Evolutionary conservation across 768 basidiomycete species (phyloP), one percentile per base, ranked within the genome.

Genomic region (Suillus americanus): DNA sequence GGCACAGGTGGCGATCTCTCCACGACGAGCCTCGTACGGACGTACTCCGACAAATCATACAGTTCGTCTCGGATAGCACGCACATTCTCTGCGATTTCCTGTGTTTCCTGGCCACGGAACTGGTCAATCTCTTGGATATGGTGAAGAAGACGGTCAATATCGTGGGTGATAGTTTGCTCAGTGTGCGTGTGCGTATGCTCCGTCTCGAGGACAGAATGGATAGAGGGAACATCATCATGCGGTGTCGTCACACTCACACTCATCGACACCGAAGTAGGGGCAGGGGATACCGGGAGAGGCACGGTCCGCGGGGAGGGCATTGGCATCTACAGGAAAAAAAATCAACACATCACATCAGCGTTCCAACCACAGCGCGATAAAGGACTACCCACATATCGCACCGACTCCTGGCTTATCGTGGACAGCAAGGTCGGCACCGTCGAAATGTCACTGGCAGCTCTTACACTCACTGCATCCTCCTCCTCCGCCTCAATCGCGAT

Each of bases 11-110:
- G 67, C 28, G 65, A 20, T 37, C 67, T 62, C 63, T 71, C 67
- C 59, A 67, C 67, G 40, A 72, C 66, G 40, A 74, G 38, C 72
- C 65, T 80, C 20, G 79, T 81, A 64, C 81, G 85, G 20, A 90
- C 74, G 65, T 81, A 84, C 35, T 85, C 78, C 0, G 87, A 83
- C 13, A 95, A 79, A 53, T 88, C 85, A 14, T 80, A 81, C 3
- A 97, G 78, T 67, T 91, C 88, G 43, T 88, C 81, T 64, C 89
- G 84, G 45, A 97, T 85, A 0, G 86, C 84, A 60, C 84, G 84
- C 5, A 97, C 80, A 70, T 90, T 88, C 54, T 85, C 86, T 0
- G 83, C 81, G 9, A 95, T 72, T 18, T 88, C 88, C 33, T 84
- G 80, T 37, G 81, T 84, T 67, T 95, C 91, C 3, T 84, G 80